Percentiles rank a stretch among this genome's conserved stretches.
phyloP scores from a whole-genome alignment of 768 basidiomycete species.

The Exidia glandulosa region DNA sequence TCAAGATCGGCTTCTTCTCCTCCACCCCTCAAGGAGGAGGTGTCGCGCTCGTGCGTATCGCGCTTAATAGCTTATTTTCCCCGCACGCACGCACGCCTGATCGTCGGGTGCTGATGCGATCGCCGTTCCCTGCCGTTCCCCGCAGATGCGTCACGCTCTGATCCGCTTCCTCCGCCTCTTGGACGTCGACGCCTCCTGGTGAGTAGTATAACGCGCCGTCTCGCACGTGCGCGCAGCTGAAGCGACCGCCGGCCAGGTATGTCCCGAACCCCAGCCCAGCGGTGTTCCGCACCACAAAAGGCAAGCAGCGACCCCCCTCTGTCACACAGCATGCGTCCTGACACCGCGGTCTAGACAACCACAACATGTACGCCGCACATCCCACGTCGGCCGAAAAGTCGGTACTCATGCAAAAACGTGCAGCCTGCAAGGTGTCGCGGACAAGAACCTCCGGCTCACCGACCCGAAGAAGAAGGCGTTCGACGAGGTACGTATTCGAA shows the following conservation, averaged over 20 bases:
- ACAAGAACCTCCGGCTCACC: constrained; percentile 64
- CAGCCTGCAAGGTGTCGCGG: constrained; percentile 75
- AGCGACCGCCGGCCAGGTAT: constrained; percentile 39
- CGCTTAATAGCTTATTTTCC: not conserved
- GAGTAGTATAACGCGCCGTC: constrained; percentile 22
- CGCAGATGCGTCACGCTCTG: constrained; percentile 84
- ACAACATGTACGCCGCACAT: constrained; percentile 46
- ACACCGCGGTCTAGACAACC: constrained; percentile 49
- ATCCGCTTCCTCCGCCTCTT: constrained; percentile 73
- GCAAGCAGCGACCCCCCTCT: not conserved
- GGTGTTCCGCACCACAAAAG: constrained; percentile 83
- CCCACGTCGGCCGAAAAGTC: constrained; percentile 12
- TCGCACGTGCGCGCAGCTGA: too few species aligned
- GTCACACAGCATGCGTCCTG: constrained; percentile 1
- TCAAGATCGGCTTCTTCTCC: constrained; percentile 89
- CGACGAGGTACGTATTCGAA: constrained; percentile 75
- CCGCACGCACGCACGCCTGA: not conserved
- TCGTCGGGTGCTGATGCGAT: not conserved
- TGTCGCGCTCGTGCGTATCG: constrained; percentile 69
- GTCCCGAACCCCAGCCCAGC: constrained; percentile 81
- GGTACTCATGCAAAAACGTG: not conserved
- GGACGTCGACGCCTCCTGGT: constrained; percentile 81
- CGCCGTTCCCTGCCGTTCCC: not conserved
- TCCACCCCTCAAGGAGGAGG: constrained; percentile 95
- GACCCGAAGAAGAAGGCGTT: constrained; percentile 70